A percentile compares a stretch with the other conserved stretches of the same genome.
Conservation (phyloP, 176 grass and related monocot genomes). For the Bolboschoenus planiculmis region DNA sequence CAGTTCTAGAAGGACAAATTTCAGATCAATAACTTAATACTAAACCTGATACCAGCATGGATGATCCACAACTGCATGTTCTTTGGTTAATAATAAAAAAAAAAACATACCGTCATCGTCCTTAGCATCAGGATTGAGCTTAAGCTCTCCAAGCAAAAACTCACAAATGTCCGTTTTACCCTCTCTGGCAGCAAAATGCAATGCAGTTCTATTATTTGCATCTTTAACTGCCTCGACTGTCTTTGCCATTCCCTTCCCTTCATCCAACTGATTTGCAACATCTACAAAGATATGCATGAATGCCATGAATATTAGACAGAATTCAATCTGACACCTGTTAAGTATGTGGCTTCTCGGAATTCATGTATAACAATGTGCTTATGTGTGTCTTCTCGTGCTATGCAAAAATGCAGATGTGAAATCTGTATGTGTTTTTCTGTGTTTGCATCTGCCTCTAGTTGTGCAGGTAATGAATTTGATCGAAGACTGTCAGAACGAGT, state of each 20-base stretch:
- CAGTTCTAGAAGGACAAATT: neutral
- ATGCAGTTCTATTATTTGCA: slow-evolving; percentile 73
- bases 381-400: neutral
- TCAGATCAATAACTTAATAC: neutral
- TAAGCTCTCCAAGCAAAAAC: slow-evolving; percentile 71
- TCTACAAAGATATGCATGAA: slow-evolving; percentile 20
- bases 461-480: neutral
- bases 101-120: slow-evolving; percentile 64
- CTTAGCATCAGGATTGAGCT: slow-evolving; percentile 58
- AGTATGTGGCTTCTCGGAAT: neutral
- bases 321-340: neutral
- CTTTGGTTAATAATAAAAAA: neutral
- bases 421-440: neutral
- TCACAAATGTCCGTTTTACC: slow-evolving; percentile 56
- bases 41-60: neutral
- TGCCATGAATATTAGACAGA: neutral
- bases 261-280: slow-evolving; percentile 54
- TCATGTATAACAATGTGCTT: neutral
- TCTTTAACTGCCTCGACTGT: slow-evolving; percentile 54
- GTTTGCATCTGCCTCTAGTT: neutral
- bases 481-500: neutral
- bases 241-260: slow-evolving; percentile 58
- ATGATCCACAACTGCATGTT: neutral
- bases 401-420: neutral
- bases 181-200: slow-evolving; percentile 78